phyloP scores from a whole-genome alignment of 495 filamentous ascomycete genomes.

The Aspergillus egyptiacus region DNA sequence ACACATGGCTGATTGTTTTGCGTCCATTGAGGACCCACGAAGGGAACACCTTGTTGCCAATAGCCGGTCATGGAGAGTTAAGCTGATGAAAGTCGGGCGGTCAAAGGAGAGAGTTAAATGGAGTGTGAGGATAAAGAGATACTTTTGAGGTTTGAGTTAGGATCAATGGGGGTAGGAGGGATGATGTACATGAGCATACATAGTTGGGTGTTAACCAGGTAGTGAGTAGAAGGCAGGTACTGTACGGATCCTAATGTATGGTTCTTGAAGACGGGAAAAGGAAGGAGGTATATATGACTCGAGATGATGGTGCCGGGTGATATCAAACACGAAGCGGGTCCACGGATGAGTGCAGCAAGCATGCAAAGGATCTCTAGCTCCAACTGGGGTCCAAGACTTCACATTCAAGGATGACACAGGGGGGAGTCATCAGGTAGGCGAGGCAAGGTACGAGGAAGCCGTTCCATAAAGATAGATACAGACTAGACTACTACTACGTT shows the following conservation, averaged over 20 bases:
- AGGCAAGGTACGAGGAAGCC: conserved; percentile 24
- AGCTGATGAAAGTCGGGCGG: neutral
- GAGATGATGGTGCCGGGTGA: neutral
- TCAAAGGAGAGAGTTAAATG: neutral
- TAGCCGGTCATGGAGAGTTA: conserved; percentile 30
- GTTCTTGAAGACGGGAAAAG: conserved; percentile 2
- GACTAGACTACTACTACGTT: no score
- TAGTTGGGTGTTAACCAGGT: neutral
- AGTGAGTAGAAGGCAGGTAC: neutral
- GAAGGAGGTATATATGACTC: conserved; percentile 16
- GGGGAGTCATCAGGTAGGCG: conserved; percentile 22
- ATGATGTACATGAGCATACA: conserved; percentile 3
- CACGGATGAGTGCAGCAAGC: conserved; percentile 22
- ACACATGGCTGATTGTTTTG: conserved; percentile 21
- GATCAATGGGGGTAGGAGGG: neutral
- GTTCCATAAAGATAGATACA: conserved; percentile 5
- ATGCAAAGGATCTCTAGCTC: conserved; percentile 19
- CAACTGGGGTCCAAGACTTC: conserved; percentile 18
- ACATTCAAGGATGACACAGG: conserved; percentile 22
- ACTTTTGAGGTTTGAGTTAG: neutral
- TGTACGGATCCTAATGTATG: no score
- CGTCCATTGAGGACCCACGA: conserved; percentile 29
- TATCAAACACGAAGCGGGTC: conserved; percentile 17
- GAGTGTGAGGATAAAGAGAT: neutral
- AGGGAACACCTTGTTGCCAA: conserved; percentile 27